Conservation (phyloP, 1,284 basidiomycete species). For the Ceratorhiza oryzae-sativae region DNA sequence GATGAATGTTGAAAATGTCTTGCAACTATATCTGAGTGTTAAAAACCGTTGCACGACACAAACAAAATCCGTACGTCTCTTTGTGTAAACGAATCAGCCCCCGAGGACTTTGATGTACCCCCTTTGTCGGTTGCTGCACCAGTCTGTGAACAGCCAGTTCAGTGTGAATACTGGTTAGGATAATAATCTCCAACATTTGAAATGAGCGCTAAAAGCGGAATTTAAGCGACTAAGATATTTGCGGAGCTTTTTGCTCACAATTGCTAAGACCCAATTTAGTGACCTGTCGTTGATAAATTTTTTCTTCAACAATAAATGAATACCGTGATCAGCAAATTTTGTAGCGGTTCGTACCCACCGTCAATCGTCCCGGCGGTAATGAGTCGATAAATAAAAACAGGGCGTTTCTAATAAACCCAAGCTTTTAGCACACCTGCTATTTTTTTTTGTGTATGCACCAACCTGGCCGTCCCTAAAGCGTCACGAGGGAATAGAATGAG, state of each 20-base stretch:
- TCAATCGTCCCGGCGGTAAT: constrained; percentile 83
- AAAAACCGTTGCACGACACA: constrained; percentile 25
- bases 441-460: not conserved
- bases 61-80: constrained; percentile 67
- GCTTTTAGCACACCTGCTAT: not conserved
- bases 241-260: constrained; percentile 61
- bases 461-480: constrained; percentile 81
- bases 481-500: not conserved
- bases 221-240: not conserved
- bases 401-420: constrained; percentile 60
- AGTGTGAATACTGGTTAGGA: constrained; percentile 54
- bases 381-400: constrained; percentile 93
- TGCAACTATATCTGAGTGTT: constrained; percentile 66
- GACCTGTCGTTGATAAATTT: constrained; percentile 90
- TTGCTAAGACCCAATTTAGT: constrained; percentile 93
- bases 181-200: not conserved
- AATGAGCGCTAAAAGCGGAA: constrained; percentile 36
- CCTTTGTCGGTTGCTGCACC: constrained; percentile 54
- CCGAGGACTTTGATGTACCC: constrained; percentile 57
- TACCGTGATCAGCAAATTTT: constrained; percentile 8
- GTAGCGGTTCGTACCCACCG: constrained; percentile 56
- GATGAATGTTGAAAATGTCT: constrained; percentile 90
- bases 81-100: constrained; percentile 85
- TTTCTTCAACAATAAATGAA: constrained; percentile 58
- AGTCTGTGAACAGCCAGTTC: constrained; percentile 45